Percentiles rank a stretch among this genome's conserved stretches.
Evolutionary conservation across 768 basidiomycete species (phyloP).

Genomic region (Phlegmacium glaucopus): DNA sequence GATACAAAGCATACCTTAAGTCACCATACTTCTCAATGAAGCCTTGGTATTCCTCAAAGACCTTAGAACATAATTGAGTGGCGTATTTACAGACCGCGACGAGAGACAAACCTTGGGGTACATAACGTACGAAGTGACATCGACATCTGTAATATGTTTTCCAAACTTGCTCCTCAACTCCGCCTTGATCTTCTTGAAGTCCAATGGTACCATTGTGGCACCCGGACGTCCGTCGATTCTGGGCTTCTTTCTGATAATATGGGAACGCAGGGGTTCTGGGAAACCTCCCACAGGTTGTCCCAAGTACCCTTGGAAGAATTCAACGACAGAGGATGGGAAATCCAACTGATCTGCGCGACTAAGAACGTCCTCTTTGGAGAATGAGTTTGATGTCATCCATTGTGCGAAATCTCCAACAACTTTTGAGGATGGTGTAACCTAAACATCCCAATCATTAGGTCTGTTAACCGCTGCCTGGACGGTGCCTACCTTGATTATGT

Average conservation of each 20-base stretch:
- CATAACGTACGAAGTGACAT: constrained; percentile 96
- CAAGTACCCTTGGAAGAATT: constrained; percentile 99
- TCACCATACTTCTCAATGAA: constrained; percentile 97
- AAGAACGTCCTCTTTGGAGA: constrained; percentile 84
- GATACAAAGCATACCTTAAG: constrained; percentile 58
- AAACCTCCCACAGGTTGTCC: constrained; percentile 98
- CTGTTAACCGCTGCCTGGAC: background rate
- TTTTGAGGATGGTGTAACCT: constrained; percentile 98
- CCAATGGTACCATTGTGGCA: constrained; percentile 77
- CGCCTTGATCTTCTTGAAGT: constrained; percentile 95
- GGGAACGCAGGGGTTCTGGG: constrained; percentile 92
- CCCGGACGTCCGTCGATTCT: constrained; percentile 95
- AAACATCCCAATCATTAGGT: background rate
- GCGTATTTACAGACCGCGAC: background rate
- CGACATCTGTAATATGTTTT: constrained; percentile 88
- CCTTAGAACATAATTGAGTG: constrained; percentile 40
- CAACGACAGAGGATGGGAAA: constrained; percentile 95
- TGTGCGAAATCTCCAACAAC: constrained; percentile 99
- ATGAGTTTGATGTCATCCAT: constrained; percentile 95
- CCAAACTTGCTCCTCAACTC: constrained; percentile 94
- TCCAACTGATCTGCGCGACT: constrained; percentile 86
- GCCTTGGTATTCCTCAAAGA: constrained; percentile 95
- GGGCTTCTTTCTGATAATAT: constrained; percentile 90
- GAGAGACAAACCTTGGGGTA: constrained; percentile 80
- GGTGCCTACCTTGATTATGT: constrained; percentile 79